Evolutionary conservation across 345 rosid species (phyloP), one percentile per base, ranked within the genome.

Genomic region (Mercurialis annua): DNA sequence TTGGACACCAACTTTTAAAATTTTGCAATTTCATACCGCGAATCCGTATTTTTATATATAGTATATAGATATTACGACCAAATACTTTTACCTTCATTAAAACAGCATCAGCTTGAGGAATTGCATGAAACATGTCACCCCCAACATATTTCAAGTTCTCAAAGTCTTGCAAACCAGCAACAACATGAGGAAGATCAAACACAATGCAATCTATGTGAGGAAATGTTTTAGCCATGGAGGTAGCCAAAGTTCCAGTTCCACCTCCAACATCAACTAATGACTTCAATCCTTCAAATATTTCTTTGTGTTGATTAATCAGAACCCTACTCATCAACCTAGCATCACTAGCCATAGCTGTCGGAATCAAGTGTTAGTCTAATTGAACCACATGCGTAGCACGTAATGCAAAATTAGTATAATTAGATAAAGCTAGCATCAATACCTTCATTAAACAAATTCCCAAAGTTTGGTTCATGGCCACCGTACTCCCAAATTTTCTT

Each of bases 41-140:
- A n/a, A n/a, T n/a, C n/a, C n/a, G n/a, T n/a, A n/a, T n/a, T n/a
- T n/a, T n/a, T n/a, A n/a, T n/a, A n/a, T n/a, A n/a, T n/a, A n/a
- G n/a, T n/a, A n/a, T n/a, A n/a, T n/a, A n/a, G n/a, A n/a, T n/a
- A n/a, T n/a, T n/a, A n/a, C n/a, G n/a, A n/a, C n/a, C n/a, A n/a
- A n/a, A n/a, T n/a, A n/a, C n/a, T n/a, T 52, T 2, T 47, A 76
- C 82, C 81, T 79, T 82, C 0, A 82, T 15, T 6, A 79, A 1
- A 33, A 68, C 7, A 29, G 70, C 73, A 48, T 82, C 75, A 23
- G 73, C 81, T 0, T 69, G 21, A 18, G 83, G 83, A 34, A 78
- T 17, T 10, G 36, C 50, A 10, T 64, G 49, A 34, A 79, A 56
- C 77, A 72, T 72, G 38, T 68, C 55, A 4, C 79, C 79, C 4